phyloP scores from a whole-genome alignment of 495 filamentous ascomycete genomes.

The Elasticomyces elasticus region DNA sequence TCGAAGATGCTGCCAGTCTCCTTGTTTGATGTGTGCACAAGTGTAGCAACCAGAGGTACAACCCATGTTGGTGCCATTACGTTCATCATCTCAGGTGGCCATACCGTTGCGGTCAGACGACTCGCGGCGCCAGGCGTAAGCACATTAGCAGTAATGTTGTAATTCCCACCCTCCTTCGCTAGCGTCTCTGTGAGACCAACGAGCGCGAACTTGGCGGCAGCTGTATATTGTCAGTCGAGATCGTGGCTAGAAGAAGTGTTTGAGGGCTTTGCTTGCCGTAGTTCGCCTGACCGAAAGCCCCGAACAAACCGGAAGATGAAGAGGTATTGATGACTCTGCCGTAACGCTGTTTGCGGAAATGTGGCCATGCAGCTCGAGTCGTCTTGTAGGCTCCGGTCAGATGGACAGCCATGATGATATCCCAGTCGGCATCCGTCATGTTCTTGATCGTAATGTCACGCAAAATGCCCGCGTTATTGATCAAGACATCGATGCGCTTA shows the following conservation, averaged over 20 bases:
- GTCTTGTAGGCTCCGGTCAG: slow-evolving; percentile 15
- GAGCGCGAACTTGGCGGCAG: slow-evolving; percentile 15
- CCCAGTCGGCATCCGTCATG: slow-evolving; percentile 23
- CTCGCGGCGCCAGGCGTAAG: slow-evolving; percentile 12
- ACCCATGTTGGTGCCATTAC: slow-evolving; percentile 12
- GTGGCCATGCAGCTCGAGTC: slow-evolving; percentile 19
- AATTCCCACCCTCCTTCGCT: slow-evolving; percentile 18
- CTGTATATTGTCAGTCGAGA: neutral
- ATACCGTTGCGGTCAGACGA: slow-evolving; percentile 13
- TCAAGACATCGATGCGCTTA: slow-evolving; percentile 20
- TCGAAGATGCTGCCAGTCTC: slow-evolving; percentile 19
- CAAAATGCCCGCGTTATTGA: slow-evolving; percentile 24
- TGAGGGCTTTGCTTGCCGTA: slow-evolving; percentile 1
- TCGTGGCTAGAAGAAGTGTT: neutral
- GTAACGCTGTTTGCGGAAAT: slow-evolving; percentile 20
- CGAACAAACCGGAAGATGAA: slow-evolving; percentile 14
- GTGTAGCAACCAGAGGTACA: slow-evolving; percentile 13
- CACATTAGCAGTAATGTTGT: slow-evolving; percentile 18
- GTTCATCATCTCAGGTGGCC: slow-evolving; percentile 18
- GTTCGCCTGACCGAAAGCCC: slow-evolving; percentile 19
- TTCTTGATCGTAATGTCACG: slow-evolving; percentile 20
- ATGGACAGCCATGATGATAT: slow-evolving; percentile 18
- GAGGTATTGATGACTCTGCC: slow-evolving; percentile 19
- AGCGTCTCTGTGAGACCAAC: slow-evolving; percentile 19
- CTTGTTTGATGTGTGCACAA: slow-evolving; percentile 13